Base-by-base conservation (phyloP, 1,284 basidiomycete species). In the Fomitiporia mediterranea region DNA sequence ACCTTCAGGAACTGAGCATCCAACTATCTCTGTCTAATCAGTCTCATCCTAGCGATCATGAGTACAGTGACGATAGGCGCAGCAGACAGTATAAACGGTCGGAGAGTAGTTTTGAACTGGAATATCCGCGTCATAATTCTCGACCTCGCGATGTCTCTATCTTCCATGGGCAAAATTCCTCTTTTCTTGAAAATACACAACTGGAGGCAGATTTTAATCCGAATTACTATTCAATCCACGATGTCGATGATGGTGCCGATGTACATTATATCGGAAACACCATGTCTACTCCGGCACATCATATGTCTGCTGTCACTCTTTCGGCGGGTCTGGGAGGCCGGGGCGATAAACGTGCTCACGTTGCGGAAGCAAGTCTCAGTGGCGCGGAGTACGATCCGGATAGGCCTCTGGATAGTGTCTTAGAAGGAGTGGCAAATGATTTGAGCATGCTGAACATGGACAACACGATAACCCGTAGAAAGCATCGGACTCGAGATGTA, bases 301-400 rank as follows among this genome's bases (percentile, higher is more conserved):
- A 95, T 69, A 90, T 89, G 25, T 91, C 87, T 61, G 89, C 82
- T 0, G 75, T 94, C 47, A 94, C 92, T 0, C 76, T 95, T n/a
- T 89, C 80, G 56, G 89, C 90, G 2, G 92, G 92, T 0, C 77
- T 94, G 2, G 84, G 80, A 51, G 71, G 72, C 2, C 50, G 52
- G 37, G 72, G 72, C 2, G 83, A 56, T 51, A 56, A 32, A 27
- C 53, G 60, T 32, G 52, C 35, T 53, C 50, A 55, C 58, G 57
- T 17, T 42, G 61, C 39, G 7, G 62, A 79, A 60, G 68, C 77
- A 34, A 86, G 82, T 62, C 67, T 86, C 37, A 88, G 84, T 64
- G 86, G 83, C 25, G 86, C 83, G 40, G 91, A 94, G 66, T 94
- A 90, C 63, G 91, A 94, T 67, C 91, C 91, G 1, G 91, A 94